Base-by-base conservation (phyloP, 495 filamentous ascomycete genomes). In the Xylaria telfairii region DNA sequence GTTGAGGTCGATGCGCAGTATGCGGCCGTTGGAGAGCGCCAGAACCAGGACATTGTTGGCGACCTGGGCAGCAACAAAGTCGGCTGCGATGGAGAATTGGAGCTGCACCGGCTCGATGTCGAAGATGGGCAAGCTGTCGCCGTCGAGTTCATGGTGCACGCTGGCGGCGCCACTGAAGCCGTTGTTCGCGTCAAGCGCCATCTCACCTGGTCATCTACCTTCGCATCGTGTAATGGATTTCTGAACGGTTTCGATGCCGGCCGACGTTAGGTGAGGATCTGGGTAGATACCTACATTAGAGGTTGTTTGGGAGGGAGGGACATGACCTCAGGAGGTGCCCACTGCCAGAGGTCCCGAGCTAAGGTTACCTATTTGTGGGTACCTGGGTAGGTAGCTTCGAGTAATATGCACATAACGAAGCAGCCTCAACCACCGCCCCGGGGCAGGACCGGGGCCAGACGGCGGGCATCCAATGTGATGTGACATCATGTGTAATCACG, bases 11-110 rank as follows among this genome's bases (percentile, higher is more conserved):
- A 99, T 98, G 61, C 96, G 88, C 57, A 98, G 85, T 74, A 99
- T 94, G 57, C 94, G 90, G 39, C 92, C 92, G 53, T 92, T 97
- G 0, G 92, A 93, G 49, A 98, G 83, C 34, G 96, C 96, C 60
- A 99, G 82, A 17, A 98, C 89, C 65, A 99, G 87, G 61, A 98
- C 94, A 87, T 99, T 98, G 82, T 99, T 98, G 66, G 95, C 95
- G 34, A 97, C 95, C 81, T 97, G 94, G 53, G 95, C 94, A 30
- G 96, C 94, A 42, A 97, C 96, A 78, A 99, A 98, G 81, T 97
- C 93, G 72, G 93, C 92, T 28, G 94, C 91, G 72, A 98, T 90
- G 37, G 90, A 88, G 84, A 98, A 98, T 75, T 94, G 92, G 59
- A 98, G 92, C 83, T 93, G 90, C 24, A 99, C 96, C 69, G 85